Conservation (phyloP, 2,329 filamentous ascomycete species). For the Chaetothyriales sp. region DNA sequence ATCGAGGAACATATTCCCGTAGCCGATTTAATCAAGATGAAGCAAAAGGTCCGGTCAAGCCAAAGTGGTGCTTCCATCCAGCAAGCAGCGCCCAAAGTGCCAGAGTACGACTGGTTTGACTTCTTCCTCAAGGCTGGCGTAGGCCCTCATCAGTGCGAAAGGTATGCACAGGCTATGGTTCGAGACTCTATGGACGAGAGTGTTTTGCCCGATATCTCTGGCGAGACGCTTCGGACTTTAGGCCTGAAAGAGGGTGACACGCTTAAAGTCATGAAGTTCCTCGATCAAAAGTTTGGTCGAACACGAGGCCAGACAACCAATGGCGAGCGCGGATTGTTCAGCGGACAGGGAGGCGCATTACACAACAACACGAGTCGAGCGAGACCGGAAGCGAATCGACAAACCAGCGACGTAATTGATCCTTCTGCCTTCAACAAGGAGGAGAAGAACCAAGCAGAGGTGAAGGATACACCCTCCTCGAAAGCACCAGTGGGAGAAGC, state of each 20-base stretch:
- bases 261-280: constrained; percentile 77
- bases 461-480: constrained; percentile 36
- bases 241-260: constrained; percentile 96
- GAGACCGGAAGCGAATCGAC: constrained; percentile 71
- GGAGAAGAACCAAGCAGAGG: constrained; percentile 29
- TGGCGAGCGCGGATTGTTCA: constrained; percentile 63
- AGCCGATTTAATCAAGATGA: constrained; percentile 55
- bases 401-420: constrained; percentile 75
- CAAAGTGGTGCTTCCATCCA: constrained; percentile 25
- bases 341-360: constrained; percentile 77
- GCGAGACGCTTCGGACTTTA: constrained; percentile 66
- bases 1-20: constrained; percentile 85
- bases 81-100: constrained; percentile 21
- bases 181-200: constrained; percentile 95
- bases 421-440: constrained; percentile 63
- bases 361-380: constrained; percentile 92
- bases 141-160: constrained; percentile 80
- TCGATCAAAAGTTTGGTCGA: constrained; percentile 69
- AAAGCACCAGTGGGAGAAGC: constrained; percentile 37
- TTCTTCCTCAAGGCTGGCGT: constrained; percentile 93
- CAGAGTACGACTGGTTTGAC: constrained; percentile 96
- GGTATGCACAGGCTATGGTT: constrained; percentile 78
- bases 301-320: constrained; percentile 41
- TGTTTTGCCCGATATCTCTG: constrained; percentile 76
- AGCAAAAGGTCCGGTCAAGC: constrained; percentile 27